Conservation (phyloP, 129 eudicot species). For the Saposhnikovia divaricata region DNA sequence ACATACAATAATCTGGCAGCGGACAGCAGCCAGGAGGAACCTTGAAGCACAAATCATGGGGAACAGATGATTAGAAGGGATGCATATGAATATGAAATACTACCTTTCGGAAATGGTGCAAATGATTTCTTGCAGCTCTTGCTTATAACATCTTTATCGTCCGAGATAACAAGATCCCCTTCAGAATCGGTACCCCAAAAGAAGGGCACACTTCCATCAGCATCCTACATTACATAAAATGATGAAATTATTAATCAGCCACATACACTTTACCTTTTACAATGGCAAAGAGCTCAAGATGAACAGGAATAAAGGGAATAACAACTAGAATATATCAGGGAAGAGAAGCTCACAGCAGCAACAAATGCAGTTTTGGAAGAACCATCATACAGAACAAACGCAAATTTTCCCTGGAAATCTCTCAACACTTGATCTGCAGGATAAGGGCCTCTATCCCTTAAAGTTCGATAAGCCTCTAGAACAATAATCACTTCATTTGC, state of each 20-base stretch:
- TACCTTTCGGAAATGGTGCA: conserved; percentile 98
- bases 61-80: not conserved
- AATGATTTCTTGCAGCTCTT: conserved; percentile 87
- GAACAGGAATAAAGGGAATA: not conserved
- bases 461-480: conserved; percentile 68
- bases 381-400: conserved; percentile 71
- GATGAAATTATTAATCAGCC: conserved; percentile 1
- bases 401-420: conserved; percentile 87
- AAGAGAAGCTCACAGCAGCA: conserved; percentile 67
- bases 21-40: not conserved
- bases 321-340: not conserved
- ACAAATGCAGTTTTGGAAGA: conserved; percentile 53
- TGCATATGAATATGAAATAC: not conserved
- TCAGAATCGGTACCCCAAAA: conserved; percentile 95
- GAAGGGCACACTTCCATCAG: conserved; percentile 95
- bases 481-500: conserved; percentile 78
- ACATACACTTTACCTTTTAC: not conserved
- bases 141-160: conserved; percentile 68
- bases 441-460: conserved; percentile 97
- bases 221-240: conserved; percentile 44
- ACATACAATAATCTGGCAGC: not conserved
- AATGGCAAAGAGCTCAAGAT: not conserved
- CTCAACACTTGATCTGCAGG: conserved; percentile 87
- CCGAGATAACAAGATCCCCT: conserved; percentile 72
- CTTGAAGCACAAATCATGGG: not conserved